These are phyloP conservation scores for Strigomonas galati DNA, from an alignment of 208 protist species.

Conservation along the genomic window DNA sequence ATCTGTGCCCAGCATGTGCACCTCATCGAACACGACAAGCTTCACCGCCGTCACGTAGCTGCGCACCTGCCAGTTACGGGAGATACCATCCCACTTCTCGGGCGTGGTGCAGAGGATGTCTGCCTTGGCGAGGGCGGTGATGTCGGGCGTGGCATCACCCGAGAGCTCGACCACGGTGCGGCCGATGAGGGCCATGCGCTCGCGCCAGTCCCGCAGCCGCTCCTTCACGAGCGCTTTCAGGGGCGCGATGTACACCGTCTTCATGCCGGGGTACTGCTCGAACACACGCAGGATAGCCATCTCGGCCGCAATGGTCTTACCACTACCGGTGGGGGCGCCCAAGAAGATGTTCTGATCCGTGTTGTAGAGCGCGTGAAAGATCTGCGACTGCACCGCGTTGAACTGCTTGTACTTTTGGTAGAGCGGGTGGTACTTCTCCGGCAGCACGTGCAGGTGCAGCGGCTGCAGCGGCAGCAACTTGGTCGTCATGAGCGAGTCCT, in stretches of 20 bases:
- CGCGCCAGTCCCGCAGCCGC: conserved; percentile 97
- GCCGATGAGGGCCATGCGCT: conserved; percentile 90
- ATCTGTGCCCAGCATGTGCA: conserved; percentile 99
- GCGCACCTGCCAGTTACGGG: conserved; percentile 97
- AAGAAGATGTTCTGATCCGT: conserved; percentile 98
- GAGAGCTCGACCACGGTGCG: conserved; percentile 98
- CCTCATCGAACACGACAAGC: conserved; percentile 98
- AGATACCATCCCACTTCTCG: conserved; percentile 99
- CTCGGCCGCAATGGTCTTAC: conserved; percentile 99
- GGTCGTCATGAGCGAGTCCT: conserved; percentile 93
- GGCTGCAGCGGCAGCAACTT: conserved; percentile 95
- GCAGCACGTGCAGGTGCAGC: conserved; percentile 89
- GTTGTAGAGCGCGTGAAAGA: conserved; percentile 98
- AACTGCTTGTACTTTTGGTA: conserved; percentile 96
- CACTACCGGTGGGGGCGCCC: conserved; percentile 96
- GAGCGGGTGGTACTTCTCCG: conserved; percentile 78
- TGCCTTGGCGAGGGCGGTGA: conserved; percentile 87
- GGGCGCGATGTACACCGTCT: conserved; percentile 99
- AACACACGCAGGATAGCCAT: conserved; percentile 97
- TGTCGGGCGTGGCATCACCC: conserved; percentile 95
- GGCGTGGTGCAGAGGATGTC: conserved; percentile 99
- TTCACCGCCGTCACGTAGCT: conserved; percentile 93
- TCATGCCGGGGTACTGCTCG: conserved; percentile 82
- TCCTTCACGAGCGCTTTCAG: conserved; percentile 99
- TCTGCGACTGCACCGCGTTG: conserved; percentile 99